Conservation (phyloP, 2,329 filamentous ascomycete species). For the Emericellopsis cladophorae region DNA sequence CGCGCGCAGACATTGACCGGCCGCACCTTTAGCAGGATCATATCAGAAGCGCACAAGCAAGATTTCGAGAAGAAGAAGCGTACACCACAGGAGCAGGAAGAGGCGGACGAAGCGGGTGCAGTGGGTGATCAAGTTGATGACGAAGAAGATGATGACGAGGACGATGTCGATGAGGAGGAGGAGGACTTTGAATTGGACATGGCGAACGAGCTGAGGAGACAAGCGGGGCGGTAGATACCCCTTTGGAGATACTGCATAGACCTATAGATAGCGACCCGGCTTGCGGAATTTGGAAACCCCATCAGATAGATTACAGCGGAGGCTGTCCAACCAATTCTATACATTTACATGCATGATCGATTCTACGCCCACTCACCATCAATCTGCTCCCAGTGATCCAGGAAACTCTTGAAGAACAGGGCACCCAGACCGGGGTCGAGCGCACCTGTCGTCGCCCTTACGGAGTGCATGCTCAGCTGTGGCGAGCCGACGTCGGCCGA, state of each 20-base stretch:
- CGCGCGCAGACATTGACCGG: slow-evolving; percentile 16
- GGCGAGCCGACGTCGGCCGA: slow-evolving; percentile 81
- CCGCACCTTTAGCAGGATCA: slow-evolving; percentile 41
- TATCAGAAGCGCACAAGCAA: slow-evolving; percentile 75
- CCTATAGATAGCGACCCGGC: too few species aligned
- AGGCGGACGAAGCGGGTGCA: slow-evolving; percentile 7
- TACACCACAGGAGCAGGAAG: slow-evolving; percentile 12
- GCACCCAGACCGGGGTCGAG: slow-evolving; percentile 81
- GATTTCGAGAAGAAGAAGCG: slow-evolving; percentile 76
- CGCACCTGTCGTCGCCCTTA: slow-evolving; percentile 76
- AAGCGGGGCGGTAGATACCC: neutral
- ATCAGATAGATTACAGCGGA: too few species aligned
- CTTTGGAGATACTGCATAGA: too few species aligned
- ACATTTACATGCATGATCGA: neutral
- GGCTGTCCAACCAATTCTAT: too few species aligned
- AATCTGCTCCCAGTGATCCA: slow-evolving; percentile 75
- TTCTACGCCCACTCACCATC: slow-evolving; percentile 59
- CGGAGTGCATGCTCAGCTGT: slow-evolving; percentile 88
- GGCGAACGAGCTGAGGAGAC: slow-evolving; percentile 9
- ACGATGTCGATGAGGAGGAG: slow-evolving; percentile 15
- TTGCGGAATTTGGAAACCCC: too few species aligned
- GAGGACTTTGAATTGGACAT: slow-evolving; percentile 15
- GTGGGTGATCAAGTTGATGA: slow-evolving; percentile 8
- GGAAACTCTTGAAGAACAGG: slow-evolving; percentile 78
- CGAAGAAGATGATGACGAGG: slow-evolving; percentile 20